Evolutionary conservation across 345 rosid genomes (phyloP).

Genomic region (Jatropha curcas): DNA sequence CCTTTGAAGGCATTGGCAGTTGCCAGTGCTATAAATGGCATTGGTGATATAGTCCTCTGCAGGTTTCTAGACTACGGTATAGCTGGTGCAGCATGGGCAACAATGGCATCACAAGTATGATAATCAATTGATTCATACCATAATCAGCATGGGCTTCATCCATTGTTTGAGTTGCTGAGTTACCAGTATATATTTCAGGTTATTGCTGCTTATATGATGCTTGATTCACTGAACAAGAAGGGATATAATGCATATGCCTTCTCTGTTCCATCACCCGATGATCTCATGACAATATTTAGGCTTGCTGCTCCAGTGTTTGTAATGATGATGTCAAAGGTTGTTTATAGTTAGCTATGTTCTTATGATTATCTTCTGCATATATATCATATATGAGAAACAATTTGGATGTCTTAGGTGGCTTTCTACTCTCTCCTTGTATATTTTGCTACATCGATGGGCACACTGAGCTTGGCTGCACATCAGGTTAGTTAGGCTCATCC

Average conservation of each 20-base stretch:
- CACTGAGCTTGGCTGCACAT: slow-evolving; percentile 76
- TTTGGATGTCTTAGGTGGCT: slow-evolving; percentile 54
- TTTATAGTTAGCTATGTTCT: not conserved
- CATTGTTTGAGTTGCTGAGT: slow-evolving; percentile 4
- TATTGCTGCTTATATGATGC: slow-evolving; percentile 83
- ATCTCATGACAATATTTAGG: slow-evolving; percentile 55
- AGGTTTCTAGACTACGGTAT: slow-evolving; percentile 75
- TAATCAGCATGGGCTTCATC: not conserved
- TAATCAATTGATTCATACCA: not conserved
- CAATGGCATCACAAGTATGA: slow-evolving; percentile 90
- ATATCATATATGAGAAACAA: not conserved
- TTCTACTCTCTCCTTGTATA: slow-evolving; percentile 78
- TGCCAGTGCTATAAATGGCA: slow-evolving; percentile 70
- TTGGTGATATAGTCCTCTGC: slow-evolving; percentile 78
- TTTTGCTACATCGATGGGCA: slow-evolving; percentile 88
- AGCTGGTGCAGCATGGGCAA: slow-evolving; percentile 99
- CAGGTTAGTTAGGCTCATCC: slow-evolving; percentile 50
- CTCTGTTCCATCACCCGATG: slow-evolving; percentile 57
- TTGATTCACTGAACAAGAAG: slow-evolving; percentile 64
- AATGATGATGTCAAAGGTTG: slow-evolving; percentile 71
- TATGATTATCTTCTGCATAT: slow-evolving; percentile 4
- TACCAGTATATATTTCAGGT: slow-evolving; percentile 36
- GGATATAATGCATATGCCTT: slow-evolving; percentile 67
- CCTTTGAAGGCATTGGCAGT: slow-evolving; percentile 80
- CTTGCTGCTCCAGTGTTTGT: slow-evolving; percentile 81